Base-by-base conservation (phyloP, 176 grass and related monocot genomes). In the Oryza brachyantha region DNA sequence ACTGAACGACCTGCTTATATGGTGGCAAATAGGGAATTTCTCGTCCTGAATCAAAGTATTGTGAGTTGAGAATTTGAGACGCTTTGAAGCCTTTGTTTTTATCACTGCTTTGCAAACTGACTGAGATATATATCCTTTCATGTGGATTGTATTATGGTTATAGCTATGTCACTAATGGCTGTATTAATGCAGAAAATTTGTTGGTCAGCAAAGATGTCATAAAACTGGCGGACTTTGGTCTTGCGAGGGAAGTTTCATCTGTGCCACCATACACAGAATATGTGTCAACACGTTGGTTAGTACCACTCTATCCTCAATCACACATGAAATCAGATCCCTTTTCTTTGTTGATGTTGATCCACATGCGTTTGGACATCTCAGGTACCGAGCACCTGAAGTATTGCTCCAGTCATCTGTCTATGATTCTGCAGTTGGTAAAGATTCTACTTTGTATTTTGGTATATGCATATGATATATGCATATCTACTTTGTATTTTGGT, bases 361-460 rank as follows among this genome's bases (percentile, higher is more conserved):
- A 5, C 10, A 42, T 83, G 12, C 81, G 54, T 74, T 73, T 88
- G 62, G 36, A 75, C 78, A 9, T 81, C 25, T 79, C 79, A 99
- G 96, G 96, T 99, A 99, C 77, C 81, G 96, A 82, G 96, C 96
- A 72, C 96, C 96, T 43, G 92, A 99, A 91, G 92, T 99, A 22
- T 81, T 99, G 71, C 88, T 99, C 45, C 96, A 96, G 68, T 95
- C 96, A 79, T 93, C 92, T 55, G 69, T 83, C 70, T 99, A 99
- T 89, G 90, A 91, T 78, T 89, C 90, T 73, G 84, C 96, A 80
- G 96, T 99, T 89, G 96, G 96, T 99, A 81, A 78, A 71, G 0
- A 52, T 34, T 70, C 62, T 83, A 70, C 45, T 82, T 80, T 69
- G 21, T 62, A 29, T 25, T 64, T 64, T 29, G 7, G 73, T 73